A percentile compares a stretch with the other conserved stretches of the same genome.
phyloP scores from a whole-genome alignment of 805 yeast genomes.

The Teunomyces tritomae region DNA sequence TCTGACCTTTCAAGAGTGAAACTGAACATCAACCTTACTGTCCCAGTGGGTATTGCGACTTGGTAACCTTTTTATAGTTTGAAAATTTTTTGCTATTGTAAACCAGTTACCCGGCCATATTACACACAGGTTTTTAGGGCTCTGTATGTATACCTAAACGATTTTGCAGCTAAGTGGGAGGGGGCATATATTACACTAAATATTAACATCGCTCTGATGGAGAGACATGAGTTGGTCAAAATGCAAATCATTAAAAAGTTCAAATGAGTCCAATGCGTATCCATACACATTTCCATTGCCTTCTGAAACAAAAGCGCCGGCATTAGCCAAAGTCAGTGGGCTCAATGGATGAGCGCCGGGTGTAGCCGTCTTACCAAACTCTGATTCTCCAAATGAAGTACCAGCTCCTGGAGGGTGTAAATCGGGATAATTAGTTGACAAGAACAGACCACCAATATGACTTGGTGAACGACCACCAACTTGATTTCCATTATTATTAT shows the following conservation, averaged over 20 bases:
- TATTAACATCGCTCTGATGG: background rate
- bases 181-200: background rate
- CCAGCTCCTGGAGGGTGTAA: background rate
- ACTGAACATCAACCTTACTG: background rate
- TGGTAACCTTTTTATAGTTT: conserved; percentile 1
- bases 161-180: background rate
- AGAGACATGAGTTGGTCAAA: conserved; percentile 5
- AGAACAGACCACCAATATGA: background rate
- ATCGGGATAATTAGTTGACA: background rate
- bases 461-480: background rate
- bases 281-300: background rate
- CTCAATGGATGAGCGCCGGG: conserved; percentile 4
- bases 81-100: background rate
- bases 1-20: conserved; percentile 10
- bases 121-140: conserved; percentile 4
- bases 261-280: conserved; percentile 1
- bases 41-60: background rate
- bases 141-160: too few relatives aligned
- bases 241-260: conserved; percentile 6
- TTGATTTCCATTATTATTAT: background rate
- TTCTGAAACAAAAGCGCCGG: background rate
- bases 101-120: background rate
- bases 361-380: background rate
- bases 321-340: conserved; percentile 4
- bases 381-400: background rate